Percentiles rank a stretch among this genome's conserved stretches.
phyloP scores from a whole-genome alignment of 1,284 basidiomycete genomes.

The Takashimella tepidaria region DNA sequence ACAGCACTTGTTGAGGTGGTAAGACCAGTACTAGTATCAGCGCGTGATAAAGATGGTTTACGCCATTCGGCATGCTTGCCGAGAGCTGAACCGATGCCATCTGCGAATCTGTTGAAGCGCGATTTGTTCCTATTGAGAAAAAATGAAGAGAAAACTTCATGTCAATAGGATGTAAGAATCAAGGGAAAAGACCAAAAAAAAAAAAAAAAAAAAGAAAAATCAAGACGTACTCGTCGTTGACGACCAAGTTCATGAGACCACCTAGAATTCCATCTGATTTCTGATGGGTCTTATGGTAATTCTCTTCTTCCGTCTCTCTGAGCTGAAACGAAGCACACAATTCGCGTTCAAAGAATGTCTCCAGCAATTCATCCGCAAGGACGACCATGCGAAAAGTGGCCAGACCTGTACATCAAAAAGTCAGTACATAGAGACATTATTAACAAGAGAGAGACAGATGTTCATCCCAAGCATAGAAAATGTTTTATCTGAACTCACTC shows the following conservation, averaged over 20 bases:
- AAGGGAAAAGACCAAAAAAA: neutral
- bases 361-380: constrained; percentile 86
- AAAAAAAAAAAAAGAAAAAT: neutral
- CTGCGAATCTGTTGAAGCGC: constrained; percentile 58
- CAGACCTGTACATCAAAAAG: too few relatives aligned
- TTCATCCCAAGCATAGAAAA: too few relatives aligned
- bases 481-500: too few relatives aligned
- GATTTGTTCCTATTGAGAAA: constrained; percentile 35
- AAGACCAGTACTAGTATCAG: constrained; percentile 61
- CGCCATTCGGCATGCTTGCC: constrained; percentile 65
- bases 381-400: constrained; percentile 94
- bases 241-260: constrained; percentile 79
- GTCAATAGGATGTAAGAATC: neutral
- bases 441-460: constrained; percentile 7
- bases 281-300: constrained; percentile 51
- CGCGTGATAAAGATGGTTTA: constrained; percentile 74
- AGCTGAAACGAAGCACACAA: constrained; percentile 80
- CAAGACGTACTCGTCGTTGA: constrained; percentile 61
- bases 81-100: constrained; percentile 86
- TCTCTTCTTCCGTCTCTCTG: constrained; percentile 58
- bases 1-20: constrained; percentile 51
- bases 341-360: constrained; percentile 90
- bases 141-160: too few relatives aligned
- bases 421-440: too few relatives aligned
- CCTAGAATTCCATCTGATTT: constrained; percentile 61